Evolutionary conservation across 164 flowering plant species (phyloP).

Genomic region (Chimonanthus salicifolius): DNA sequence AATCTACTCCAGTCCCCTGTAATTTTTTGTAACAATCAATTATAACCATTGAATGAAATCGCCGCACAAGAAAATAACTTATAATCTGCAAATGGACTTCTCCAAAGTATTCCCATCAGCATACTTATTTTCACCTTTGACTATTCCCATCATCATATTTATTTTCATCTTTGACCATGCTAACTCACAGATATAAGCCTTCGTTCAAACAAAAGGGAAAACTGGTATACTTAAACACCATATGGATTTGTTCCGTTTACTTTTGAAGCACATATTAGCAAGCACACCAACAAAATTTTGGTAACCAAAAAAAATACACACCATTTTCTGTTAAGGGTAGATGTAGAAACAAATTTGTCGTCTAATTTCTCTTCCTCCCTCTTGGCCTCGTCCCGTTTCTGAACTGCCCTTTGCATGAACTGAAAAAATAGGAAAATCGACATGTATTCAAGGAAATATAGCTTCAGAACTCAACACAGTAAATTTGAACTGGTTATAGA

Average conservation of each 20-base stretch:
- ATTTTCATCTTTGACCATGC: background rate
- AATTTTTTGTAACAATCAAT: background rate
- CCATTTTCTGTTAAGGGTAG: conserved; percentile 50
- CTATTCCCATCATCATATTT: background rate
- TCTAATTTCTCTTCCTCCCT: conserved; percentile 56
- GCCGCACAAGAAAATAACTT: background rate
- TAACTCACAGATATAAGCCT: background rate
- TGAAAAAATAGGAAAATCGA: conserved; percentile 16
- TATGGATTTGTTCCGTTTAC: background rate
- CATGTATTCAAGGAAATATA: conserved; percentile 8
- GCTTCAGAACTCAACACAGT: conserved; percentile 4
- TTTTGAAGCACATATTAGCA: background rate
- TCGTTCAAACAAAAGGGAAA: background rate
- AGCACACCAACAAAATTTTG: background rate
- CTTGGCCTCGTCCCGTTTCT: conserved; percentile 51
- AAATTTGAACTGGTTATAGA: background rate
- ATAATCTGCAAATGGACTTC: background rate
- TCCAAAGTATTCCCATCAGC: background rate
- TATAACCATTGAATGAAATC: background rate
- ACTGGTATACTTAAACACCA: background rate
- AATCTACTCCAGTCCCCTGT: background rate
- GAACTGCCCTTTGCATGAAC: conserved; percentile 86
- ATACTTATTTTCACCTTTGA: background rate
- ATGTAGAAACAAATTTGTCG: conserved; percentile 28
- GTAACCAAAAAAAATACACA: conserved; percentile 14